Conservation (phyloP, 345 rosid species). For the Eucalyptus grandis region DNA sequence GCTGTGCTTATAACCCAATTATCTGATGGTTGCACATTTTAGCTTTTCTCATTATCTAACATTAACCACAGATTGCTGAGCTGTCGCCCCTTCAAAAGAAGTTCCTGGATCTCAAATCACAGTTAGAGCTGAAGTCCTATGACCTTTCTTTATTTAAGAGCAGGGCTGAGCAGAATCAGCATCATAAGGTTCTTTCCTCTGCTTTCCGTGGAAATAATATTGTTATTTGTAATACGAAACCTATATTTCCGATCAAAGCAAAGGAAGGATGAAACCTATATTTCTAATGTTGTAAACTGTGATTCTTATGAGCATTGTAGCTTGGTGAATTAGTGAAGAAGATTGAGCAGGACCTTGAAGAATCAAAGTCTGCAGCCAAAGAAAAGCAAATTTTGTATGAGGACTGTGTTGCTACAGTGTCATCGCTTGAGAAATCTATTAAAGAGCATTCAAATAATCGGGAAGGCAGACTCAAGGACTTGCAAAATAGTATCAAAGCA, state of each 20-base stretch:
- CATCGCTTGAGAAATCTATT: conserved; percentile 62
- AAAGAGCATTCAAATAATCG: conserved; percentile 74
- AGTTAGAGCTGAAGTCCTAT: conserved; percentile 77
- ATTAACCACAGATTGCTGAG: conserved; percentile 60
- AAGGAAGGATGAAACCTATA: not conserved
- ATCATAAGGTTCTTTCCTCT: conserved; percentile 64
- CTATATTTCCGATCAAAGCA: not conserved
- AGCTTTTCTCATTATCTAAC: conserved; percentile 1
- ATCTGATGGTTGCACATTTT: not conserved
- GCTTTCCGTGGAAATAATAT: not conserved
- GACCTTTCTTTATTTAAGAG: conserved; percentile 82
- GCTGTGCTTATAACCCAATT: not conserved
- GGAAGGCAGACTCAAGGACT: conserved; percentile 67
- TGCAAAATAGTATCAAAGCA: conserved; percentile 62
- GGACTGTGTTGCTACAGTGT: conserved; percentile 38
- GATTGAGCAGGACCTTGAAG: conserved; percentile 75
- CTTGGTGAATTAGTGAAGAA: conserved; percentile 77
- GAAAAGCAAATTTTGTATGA: conserved; percentile 56
- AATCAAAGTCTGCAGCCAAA: conserved; percentile 44
- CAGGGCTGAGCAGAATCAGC: conserved; percentile 96
- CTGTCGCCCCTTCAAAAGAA: conserved; percentile 66
- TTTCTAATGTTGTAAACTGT: not conserved
- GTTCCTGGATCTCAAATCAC: conserved; percentile 56
- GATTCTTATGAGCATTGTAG: conserved; percentile 10
- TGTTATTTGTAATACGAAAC: not conserved